Conservation (phyloP, 129 eudicot species). For the Flaveria ramosissima region DNA sequence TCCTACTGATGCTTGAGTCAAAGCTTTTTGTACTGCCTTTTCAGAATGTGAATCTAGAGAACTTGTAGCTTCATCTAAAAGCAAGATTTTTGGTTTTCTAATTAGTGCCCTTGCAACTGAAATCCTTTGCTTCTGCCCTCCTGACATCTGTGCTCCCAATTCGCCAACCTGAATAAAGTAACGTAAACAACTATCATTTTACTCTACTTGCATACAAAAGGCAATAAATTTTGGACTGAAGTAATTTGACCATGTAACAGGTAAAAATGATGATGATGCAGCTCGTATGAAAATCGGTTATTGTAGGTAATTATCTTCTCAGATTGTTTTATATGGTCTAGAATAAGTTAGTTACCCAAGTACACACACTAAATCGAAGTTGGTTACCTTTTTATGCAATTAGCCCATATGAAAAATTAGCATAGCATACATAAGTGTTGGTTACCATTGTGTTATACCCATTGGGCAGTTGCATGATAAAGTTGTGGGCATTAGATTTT, state of each 20-base stretch:
- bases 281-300: no score
- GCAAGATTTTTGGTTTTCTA: slow-evolving; percentile 37
- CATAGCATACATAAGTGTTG: neutral
- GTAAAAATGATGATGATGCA: neutral
- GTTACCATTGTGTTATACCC: slow-evolving; percentile 32
- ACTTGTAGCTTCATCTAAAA: slow-evolving; percentile 43
- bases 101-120: slow-evolving; percentile 41
- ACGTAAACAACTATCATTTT: neutral
- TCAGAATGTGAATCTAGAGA: slow-evolving; percentile 38
- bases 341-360: no score
- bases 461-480: slow-evolving; percentile 36
- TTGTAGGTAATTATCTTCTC: no score
- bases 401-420: neutral
- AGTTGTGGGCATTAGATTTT: slow-evolving; percentile 31
- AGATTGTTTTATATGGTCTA: no score
- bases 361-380: neutral
- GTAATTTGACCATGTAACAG: neutral
- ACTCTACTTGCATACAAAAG: neutral
- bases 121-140: slow-evolving; percentile 44
- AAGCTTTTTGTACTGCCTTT: slow-evolving; percentile 34
- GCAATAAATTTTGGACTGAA: neutral
- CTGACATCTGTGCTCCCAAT: slow-evolving; percentile 43
- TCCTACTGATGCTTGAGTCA: slow-evolving; percentile 28
- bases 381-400: neutral
- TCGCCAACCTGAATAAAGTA: slow-evolving; percentile 34